These are phyloP conservation scores for Primulina huaijiensis DNA, from an alignment of 257 asterid genomes.

Conservation along the genomic window DNA sequence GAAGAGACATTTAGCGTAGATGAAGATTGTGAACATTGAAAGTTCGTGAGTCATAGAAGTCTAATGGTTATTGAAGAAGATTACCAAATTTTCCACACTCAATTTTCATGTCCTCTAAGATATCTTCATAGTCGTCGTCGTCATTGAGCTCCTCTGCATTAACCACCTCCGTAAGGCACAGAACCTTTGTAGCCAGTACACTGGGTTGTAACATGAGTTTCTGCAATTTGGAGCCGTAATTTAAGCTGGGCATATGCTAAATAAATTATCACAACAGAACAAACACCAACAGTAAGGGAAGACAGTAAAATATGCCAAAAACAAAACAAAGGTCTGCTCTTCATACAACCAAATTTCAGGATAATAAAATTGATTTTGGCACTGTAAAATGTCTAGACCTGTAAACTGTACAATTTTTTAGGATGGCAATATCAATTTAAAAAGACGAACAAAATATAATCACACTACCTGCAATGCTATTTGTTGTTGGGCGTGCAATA, in stretches of 20 bases:
- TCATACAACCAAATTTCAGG: background rate
- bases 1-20: constrained; percentile 12
- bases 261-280: background rate
- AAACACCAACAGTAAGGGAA: background rate
- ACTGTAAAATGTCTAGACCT: too few species aligned
- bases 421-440: background rate
- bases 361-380: background rate
- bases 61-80: background rate
- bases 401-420: background rate
- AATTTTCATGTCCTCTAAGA: constrained; percentile 78
- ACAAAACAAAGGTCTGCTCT: background rate
- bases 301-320: background rate
- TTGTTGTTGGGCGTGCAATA: constrained; percentile 94
- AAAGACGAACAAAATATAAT: constrained; percentile 4
- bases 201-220: constrained; percentile 63
- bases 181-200: constrained; percentile 66
- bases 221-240: constrained; percentile 38
- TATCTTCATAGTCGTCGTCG: constrained; percentile 78
- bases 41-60: background rate
- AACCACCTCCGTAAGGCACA: constrained; percentile 78
- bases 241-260: background rate
- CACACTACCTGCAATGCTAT: constrained; percentile 75
- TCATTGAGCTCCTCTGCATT: constrained; percentile 64
- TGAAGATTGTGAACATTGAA: background rate
- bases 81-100: constrained; percentile 81